Base-by-base conservation (phyloP, 2,329 filamentous ascomycete genomes). In the Colletotrichum orchidophilum region DNA sequence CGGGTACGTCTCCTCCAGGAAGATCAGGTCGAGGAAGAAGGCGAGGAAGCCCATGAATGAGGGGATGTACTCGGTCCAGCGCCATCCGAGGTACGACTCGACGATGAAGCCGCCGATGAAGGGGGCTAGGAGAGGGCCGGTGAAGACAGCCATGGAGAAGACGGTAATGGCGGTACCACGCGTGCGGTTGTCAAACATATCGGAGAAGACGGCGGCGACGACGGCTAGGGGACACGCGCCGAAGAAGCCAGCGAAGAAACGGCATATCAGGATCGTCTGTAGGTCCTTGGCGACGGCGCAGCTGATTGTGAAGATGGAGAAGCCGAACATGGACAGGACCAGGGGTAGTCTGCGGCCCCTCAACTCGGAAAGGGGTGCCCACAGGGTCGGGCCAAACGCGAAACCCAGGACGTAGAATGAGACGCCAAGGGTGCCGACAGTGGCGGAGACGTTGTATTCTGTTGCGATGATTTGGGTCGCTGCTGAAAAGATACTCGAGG, bases 241-340 rank as follows among this genome's bases (percentile, higher is more conserved):
- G 73, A 92, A 92, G 78, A 93, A 92, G 59, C 93, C 93, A 70
- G 84, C 83, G 75, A 95, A 93, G 82, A 96, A 94, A 15, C 93
- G 90, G 76, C 90, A 91, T 68, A 95, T 87, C 27, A 93, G 83
- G 24, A 96, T 83, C 0, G 91, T 91, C 76, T 92, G 90, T 55
- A 95, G 85, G 72, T 91, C 91, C 76, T 93, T 91, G 71, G 86
- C 87, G 3, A 89, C 88, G 8, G 90, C 92, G 58, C 89, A 86
- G 5, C 87, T 90, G 68, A 93, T 86, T 58, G 89, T 90, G 79
- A 93, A 91, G 74, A 94, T 80, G 69, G 91, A 91, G 78, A 95
- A 94, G 46, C 90, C 90, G 76, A 92, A 90, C 87, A 91, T 90
- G 75, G 88, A 80, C 29, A 91, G 70, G 35, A 91, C 81, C 3